Base-by-base conservation (phyloP, 176 grass and related monocot genomes). In the Secale cereale region DNA sequence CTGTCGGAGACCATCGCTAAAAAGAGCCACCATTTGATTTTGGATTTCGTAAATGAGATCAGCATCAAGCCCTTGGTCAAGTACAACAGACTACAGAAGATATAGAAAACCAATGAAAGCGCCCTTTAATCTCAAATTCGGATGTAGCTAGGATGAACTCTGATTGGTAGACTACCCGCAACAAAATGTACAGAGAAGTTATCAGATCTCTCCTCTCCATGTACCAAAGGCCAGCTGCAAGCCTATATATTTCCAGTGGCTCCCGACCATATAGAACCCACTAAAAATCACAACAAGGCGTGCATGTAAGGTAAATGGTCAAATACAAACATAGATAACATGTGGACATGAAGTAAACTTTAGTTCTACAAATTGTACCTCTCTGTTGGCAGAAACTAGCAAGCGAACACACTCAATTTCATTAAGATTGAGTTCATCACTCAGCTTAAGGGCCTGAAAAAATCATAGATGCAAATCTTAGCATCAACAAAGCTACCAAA, bases 341-440 rank as follows among this genome's bases (percentile, higher is more conserved):
- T 22, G 15, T 17, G 85, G 5, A 60, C 7, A 70, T 26, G 71
- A 33, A 79, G 39, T 56, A 74, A 70, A 69, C 5, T 70, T 64
- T 10, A 63, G 36, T 82, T 78, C 33, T 80, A 65, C 29, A 56
- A 86, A 84, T 1, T 23, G 73, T 88, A 98, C 92, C 92, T 98
- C 89, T 64, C 87, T 82, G 80, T 98, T 98, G 66, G 95, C 87
- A 59, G 81, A 81, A 83, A 98, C 91, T 80, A 98, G 92, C 87
- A 98, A 90, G 56, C 89, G 89, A 82, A 98, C 95, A 92, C 92
- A 98, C 74, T 91, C 89, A 7, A 93, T 93, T 78, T 98, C 95
- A 74, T 98, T 98, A 37, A 98, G 93, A 93, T 93, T 90, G 79
- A 95, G 91, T 78, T 98, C 95, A 74, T 98, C 95, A 48, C 95